Percentiles rank a stretch among this genome's conserved stretches.
phyloP scores from a whole-genome alignment of 768 basidiomycete species.

The Paxillus ammoniavirescens region DNA sequence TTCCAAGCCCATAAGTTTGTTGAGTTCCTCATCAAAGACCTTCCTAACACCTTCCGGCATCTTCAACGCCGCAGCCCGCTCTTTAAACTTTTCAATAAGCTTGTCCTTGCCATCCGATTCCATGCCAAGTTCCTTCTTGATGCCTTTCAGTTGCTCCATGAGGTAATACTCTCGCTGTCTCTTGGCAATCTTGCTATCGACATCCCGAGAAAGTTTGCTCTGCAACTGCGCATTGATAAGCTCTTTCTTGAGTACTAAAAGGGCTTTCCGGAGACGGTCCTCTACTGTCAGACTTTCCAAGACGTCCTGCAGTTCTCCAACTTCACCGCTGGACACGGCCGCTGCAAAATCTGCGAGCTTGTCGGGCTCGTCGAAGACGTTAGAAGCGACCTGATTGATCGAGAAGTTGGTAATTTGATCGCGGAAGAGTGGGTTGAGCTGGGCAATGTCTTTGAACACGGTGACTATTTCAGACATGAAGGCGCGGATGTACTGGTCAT shows the following conservation, averaged over 20 bases:
- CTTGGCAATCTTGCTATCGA: slow-evolving; percentile 93
- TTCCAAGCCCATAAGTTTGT: slow-evolving; percentile 85
- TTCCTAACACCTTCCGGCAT: slow-evolving; percentile 91
- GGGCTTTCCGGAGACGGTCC: slow-evolving; percentile 84
- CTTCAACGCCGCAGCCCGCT: slow-evolving; percentile 73
- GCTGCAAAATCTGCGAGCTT: slow-evolving; percentile 97
- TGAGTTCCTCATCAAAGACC: slow-evolving; percentile 95
- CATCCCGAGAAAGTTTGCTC: slow-evolving; percentile 87
- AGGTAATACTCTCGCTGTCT: slow-evolving; percentile 93
- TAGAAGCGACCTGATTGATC: slow-evolving; percentile 87
- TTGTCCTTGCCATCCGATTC: slow-evolving; percentile 95
- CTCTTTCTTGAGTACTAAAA: slow-evolving; percentile 95
- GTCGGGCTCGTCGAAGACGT: slow-evolving; percentile 96
- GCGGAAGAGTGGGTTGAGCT: slow-evolving; percentile 95
- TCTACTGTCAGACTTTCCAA: slow-evolving; percentile 84
- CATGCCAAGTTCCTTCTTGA: slow-evolving; percentile 96
- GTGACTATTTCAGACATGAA: slow-evolving; percentile 96
- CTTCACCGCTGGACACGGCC: slow-evolving; percentile 91
- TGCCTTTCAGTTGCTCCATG: slow-evolving; percentile 95
- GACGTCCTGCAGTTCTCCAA: slow-evolving; percentile 89
- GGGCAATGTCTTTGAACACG: slow-evolving; percentile 98
- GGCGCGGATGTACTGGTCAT: slow-evolving; percentile 92
- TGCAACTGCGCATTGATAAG: slow-evolving; percentile 96
- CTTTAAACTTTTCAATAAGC: slow-evolving; percentile 88
- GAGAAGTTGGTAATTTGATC: slow-evolving; percentile 98